Evolutionary conservation across 78 protist species (phyloP).

Genomic region (Dictyostelium firmibasis): DNA sequence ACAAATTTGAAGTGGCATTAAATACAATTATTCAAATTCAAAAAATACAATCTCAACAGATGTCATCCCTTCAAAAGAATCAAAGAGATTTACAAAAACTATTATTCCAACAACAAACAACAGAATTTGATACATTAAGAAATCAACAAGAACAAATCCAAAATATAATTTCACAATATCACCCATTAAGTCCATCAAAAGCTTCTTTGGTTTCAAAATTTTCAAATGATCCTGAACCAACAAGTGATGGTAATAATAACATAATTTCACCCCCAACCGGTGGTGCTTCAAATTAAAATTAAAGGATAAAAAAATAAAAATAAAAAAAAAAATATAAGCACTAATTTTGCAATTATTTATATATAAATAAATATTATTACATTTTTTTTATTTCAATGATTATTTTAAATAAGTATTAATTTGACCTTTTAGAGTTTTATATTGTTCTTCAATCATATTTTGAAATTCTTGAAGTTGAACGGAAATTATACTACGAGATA

Average conservation of each 20-base stretch:
- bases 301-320: background rate
- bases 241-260: background rate
- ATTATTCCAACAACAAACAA: conserved; percentile 44
- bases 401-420: conserved; percentile 26
- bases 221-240: background rate
- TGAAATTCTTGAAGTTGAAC: conserved; percentile 71
- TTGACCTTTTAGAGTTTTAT: conserved; percentile 44
- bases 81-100: conserved; percentile 30
- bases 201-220: background rate
- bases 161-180: conserved; percentile 17
- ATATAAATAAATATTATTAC: background rate
- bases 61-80: conserved; percentile 40
- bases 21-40: conserved; percentile 30
- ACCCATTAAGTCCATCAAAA: background rate
- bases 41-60: conserved; percentile 35
- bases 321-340: background rate
- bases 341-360: background rate
- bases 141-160: conserved; percentile 48
- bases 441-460: conserved; percentile 75
- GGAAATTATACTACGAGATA: conserved; percentile 14
- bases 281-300: background rate
- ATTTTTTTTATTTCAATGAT: background rate
- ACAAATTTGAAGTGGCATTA: conserved; percentile 25
- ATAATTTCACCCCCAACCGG: background rate
- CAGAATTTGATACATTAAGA: background rate